These are phyloP conservation scores for Coemansia sp. DNA, from an alignment of 192 early-diverging fungal genomes.

Conservation along the genomic window DNA sequence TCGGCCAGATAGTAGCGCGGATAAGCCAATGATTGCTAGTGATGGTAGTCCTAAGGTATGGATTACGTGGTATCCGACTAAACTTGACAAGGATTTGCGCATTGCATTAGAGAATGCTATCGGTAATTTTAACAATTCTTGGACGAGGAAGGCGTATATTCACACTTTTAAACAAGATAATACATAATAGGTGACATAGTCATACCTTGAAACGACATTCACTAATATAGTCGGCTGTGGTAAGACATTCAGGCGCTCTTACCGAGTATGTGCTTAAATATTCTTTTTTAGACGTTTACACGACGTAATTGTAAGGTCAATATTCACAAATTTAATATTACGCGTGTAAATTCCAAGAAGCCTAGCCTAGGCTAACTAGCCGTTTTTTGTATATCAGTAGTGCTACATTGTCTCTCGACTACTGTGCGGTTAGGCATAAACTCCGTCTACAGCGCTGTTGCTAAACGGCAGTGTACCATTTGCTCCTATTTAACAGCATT, in stretches of 20 bases:
- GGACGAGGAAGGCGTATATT: background rate
- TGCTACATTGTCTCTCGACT: too few species aligned
- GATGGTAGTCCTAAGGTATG: background rate
- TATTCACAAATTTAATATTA: too few species aligned
- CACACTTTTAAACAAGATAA: background rate
- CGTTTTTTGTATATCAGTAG: too few species aligned
- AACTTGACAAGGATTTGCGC: background rate
- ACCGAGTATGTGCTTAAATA: background rate
- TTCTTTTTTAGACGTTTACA: too few species aligned
- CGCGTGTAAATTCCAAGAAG: too few species aligned
- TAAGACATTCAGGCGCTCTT: background rate
- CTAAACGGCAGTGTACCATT: too few species aligned
- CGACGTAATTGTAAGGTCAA: too few species aligned
- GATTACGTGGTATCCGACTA: background rate
- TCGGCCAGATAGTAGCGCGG: background rate
- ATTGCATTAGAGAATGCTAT: background rate
- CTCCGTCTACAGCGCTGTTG: too few species aligned
- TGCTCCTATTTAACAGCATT: too few species aligned
- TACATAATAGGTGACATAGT: background rate
- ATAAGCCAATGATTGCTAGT: background rate
- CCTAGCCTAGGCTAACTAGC: too few species aligned
- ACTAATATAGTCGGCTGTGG: background rate
- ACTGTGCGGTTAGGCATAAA: background rate
- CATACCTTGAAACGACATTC: background rate
- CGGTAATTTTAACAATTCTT: background rate